phyloP scores from a whole-genome alignment of 805 yeast species.

The Saturnispora besseyi region DNA sequence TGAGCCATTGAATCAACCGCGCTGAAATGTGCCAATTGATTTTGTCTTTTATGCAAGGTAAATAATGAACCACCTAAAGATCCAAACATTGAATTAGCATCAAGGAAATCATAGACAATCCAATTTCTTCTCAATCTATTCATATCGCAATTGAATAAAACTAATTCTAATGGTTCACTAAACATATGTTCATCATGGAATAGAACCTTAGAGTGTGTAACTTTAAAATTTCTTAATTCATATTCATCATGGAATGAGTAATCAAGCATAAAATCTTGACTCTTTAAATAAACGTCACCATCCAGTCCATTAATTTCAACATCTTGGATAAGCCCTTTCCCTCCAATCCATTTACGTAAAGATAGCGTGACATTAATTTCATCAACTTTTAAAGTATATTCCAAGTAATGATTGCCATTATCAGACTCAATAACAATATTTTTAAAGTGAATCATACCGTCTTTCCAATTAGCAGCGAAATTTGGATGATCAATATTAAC shows the following conservation, averaged over 20 bases:
- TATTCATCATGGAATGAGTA: slow-evolving; percentile 26
- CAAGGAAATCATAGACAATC: slow-evolving; percentile 56
- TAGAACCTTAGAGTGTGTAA: slow-evolving; percentile 42
- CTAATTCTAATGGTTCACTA: slow-evolving; percentile 35
- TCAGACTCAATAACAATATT: slow-evolving; percentile 27
- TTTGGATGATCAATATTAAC: slow-evolving; percentile 22
- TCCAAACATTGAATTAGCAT: slow-evolving; percentile 64
- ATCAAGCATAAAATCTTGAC: slow-evolving; percentile 14
- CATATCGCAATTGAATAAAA: slow-evolving; percentile 58
- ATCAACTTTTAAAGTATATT: slow-evolving; percentile 32
- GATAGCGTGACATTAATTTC: slow-evolving; percentile 38
- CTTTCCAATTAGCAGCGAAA: slow-evolving; percentile 38
- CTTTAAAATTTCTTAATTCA: slow-evolving; percentile 34
- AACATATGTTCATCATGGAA: slow-evolving; percentile 18
- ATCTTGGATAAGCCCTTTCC: slow-evolving; percentile 42
- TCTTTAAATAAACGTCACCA: slow-evolving; percentile 27
- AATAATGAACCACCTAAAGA: slow-evolving; percentile 67
- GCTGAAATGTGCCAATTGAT: slow-evolving; percentile 38
- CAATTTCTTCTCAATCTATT: slow-evolving; percentile 51
- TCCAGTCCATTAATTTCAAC: slow-evolving; percentile 40
- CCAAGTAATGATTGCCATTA: slow-evolving; percentile 12
- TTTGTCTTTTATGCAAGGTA: slow-evolving; percentile 68
- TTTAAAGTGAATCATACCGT: slow-evolving; percentile 41
- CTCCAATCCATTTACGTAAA: slow-evolving; percentile 47
- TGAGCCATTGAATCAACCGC: slow-evolving; percentile 19